Percentiles rank a stretch among this genome's conserved stretches.
These are phyloP conservation scores for Spergularia azorica DNA, from an alignment of 179 eudicot genomes.

Conservation along the genomic window DNA sequence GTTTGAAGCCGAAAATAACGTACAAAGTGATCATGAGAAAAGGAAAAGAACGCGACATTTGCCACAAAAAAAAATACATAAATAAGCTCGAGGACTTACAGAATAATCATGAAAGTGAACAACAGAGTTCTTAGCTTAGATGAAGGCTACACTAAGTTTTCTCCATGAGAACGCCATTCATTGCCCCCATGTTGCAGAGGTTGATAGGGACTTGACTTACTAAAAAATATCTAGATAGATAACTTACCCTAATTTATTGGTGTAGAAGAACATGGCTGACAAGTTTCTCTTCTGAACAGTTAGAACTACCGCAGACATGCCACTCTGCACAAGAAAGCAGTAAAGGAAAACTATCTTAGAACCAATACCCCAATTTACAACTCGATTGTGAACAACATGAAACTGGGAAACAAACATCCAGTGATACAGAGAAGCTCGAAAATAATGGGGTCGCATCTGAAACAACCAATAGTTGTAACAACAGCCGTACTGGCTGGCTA, in stretches of 20 bases:
- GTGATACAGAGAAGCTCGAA: not conserved
- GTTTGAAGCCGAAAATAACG: not conserved
- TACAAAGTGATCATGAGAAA: not conserved
- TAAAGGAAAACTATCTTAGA: not conserved
- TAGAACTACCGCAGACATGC: slow-evolving; percentile 84
- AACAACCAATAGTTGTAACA: not conserved
- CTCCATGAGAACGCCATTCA: not conserved
- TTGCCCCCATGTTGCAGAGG: not conserved
- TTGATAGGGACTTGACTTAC: not conserved
- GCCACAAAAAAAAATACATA: not conserved
- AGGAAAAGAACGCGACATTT: not conserved
- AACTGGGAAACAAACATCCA: not conserved
- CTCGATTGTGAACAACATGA: not conserved
- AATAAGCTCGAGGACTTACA: not conserved
- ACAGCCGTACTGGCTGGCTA: not conserved
- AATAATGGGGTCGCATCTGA: not conserved
- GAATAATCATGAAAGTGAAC: not conserved
- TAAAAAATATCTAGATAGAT: not conserved
- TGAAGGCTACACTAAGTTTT: not conserved
- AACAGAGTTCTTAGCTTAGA: not conserved
- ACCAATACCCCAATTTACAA: not conserved
- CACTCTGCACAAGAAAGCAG: slow-evolving; percentile 47
- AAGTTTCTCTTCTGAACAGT: slow-evolving; percentile 81
- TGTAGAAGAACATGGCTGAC: slow-evolving; percentile 69
- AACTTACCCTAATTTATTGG: slow-evolving; percentile 55